Evolutionary conservation across 306 rosid genomes (phyloP).

Genomic region (Sechiopsis laciniata): DNA sequence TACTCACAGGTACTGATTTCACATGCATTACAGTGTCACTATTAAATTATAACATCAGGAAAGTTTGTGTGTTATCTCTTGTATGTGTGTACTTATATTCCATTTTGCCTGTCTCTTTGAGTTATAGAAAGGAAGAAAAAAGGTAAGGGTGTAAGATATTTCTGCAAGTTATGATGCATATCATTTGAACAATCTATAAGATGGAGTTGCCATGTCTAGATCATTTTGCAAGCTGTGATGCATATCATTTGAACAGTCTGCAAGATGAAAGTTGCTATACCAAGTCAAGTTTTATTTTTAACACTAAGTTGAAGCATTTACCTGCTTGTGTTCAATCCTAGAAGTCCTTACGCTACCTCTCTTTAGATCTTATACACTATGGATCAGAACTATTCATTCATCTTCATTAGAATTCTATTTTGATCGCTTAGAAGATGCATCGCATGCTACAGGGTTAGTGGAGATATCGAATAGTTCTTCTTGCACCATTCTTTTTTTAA

Average conservation of each 20-base stretch:
- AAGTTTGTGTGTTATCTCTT: not conserved
- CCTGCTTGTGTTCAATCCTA: not conserved
- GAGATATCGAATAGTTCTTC: not conserved
- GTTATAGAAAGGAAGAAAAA: too few species aligned
- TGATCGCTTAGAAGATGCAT: not conserved
- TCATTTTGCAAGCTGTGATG: not conserved
- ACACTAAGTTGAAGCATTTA: not conserved
- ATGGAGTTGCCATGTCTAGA: not conserved
- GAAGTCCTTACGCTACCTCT: not conserved
- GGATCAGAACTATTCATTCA: not conserved
- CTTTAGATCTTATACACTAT: not conserved
- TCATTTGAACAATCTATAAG: too few species aligned
- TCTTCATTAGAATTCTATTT: not conserved
- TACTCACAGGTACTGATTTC: conserved; percentile 56
- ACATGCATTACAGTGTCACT: not conserved
- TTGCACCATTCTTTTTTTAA: not conserved
- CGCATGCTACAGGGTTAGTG: not conserved
- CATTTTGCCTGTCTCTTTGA: too few species aligned
- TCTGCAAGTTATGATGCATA: not conserved
- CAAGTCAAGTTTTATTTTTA: not conserved
- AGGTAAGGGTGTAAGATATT: not conserved
- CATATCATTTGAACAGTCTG: not conserved
- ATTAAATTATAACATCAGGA: not conserved
- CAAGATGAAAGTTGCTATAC: not conserved
- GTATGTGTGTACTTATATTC: too few species aligned